Evolutionary conservation across 2,329 filamentous ascomycete species (phyloP).

Genomic region (Polychaeton citri): DNA sequence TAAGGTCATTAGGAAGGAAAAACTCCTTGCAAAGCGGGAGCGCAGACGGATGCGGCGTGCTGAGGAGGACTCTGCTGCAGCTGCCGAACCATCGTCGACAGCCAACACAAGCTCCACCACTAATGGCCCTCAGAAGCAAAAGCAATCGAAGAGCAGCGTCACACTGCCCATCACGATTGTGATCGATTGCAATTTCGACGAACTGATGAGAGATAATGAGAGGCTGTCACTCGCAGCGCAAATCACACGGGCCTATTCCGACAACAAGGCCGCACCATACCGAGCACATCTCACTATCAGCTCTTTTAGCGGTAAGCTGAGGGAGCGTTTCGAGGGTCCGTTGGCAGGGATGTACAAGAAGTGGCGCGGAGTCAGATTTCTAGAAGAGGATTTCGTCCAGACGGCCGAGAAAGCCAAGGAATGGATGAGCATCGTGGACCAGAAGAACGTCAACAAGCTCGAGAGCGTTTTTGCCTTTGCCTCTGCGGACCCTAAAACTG

Average conservation of each 20-base stretch:
- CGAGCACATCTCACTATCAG: constrained; percentile 62
- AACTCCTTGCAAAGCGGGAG: constrained; percentile 39
- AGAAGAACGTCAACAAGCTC: constrained; percentile 15
- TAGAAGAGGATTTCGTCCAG: constrained; percentile 59
- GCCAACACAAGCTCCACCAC: constrained; percentile 3
- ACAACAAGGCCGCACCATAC: constrained; percentile 59
- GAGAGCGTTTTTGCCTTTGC: neutral
- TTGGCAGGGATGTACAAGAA: constrained; percentile 56
- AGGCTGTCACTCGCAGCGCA: constrained; percentile 70
- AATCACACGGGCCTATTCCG: constrained; percentile 77
- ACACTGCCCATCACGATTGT: constrained; percentile 68
- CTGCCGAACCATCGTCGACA: constrained; percentile 3
- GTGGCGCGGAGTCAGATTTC: constrained; percentile 69
- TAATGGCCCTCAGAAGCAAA: constrained; percentile 4
- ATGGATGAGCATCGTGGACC: constrained; percentile 47
- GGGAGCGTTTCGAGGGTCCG: constrained; percentile 65
- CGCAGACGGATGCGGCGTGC: constrained; percentile 27
- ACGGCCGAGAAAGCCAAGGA: constrained; percentile 53
- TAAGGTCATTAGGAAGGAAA: constrained; percentile 45
- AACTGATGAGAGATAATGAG: constrained; percentile 79
- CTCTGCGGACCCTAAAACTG: neutral
- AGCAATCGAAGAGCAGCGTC: constrained; percentile 14
- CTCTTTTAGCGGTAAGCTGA: constrained; percentile 62
- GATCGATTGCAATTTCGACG: constrained; percentile 84
- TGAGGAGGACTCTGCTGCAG: constrained; percentile 10